Evolutionary conservation across 73 alveolate genomes (phyloP).

Genomic region (Stentor roeselii): DNA sequence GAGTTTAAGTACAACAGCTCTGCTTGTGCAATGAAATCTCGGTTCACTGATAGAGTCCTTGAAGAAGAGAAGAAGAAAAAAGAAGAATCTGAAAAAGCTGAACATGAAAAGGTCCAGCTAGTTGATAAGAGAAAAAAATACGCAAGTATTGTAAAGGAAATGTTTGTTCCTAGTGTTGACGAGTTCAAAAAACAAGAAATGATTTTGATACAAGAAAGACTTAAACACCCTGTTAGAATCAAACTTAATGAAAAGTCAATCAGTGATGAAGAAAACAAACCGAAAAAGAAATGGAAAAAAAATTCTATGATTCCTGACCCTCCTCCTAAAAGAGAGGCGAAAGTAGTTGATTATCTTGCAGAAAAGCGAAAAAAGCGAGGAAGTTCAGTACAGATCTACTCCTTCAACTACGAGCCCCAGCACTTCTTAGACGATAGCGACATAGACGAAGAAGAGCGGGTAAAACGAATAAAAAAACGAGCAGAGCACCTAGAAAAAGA

Average conservation of each 20-base stretch:
- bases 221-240: conserved; percentile 1
- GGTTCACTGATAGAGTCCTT: neutral
- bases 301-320: conserved; percentile 8
- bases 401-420: neutral
- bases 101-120: neutral
- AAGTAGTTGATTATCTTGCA: neutral
- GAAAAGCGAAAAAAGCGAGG: conserved; percentile 14
- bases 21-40: neutral
- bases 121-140: neutral
- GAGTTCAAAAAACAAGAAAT: conserved; percentile 13
- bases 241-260: neutral
- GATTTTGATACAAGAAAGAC: conserved; percentile 15
- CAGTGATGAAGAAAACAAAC: neutral
- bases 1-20: neutral
- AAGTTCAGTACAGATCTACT: neutral
- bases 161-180: conserved; percentile 9
- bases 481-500: neutral
- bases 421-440: neutral
- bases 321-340: neutral
- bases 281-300: conserved; percentile 1
- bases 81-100: conserved; percentile 4
- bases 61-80: conserved; percentile 27
- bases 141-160: conserved; percentile 12
- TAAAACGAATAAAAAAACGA: conserved; percentile 15
- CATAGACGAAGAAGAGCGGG: conserved; percentile 27